Evolutionary conservation across 352 stramenopile species (phyloP), one percentile per base, ranked within the genome.

Genomic region (Phytophthora citrophthora): DNA sequence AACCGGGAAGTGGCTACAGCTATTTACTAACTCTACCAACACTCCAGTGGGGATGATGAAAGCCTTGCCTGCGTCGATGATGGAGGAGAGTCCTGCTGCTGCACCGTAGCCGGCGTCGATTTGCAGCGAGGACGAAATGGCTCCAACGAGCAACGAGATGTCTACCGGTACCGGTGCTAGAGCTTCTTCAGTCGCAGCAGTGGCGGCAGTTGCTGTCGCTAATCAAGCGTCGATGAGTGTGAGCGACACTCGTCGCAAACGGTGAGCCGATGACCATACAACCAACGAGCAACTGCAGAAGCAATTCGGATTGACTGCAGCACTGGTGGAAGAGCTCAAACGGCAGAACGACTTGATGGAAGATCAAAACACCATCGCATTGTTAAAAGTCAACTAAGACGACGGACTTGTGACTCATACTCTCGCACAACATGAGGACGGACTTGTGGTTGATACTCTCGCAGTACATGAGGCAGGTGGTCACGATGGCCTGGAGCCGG

Each of bases 1-100:
- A 91, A 93, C 46, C 79, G 79, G 53, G 84, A 93, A 86, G 32
- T 93, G 84, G 84, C 61, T 81, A 27, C 80, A 89, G 41, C 60
- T 90, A 24, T 79, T 89, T 7, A 67, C 77, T 15, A 88, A 73
- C 38, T 74, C 74, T 0, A 68, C 49, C 2, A 78, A 62, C 15
- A 51, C 69, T 3, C 61, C 75, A 1, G 45, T 70, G 8, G 9
- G 57, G 23, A 18, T 34, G n/a, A n/a, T n/a, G n/a, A n/a, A n/a
- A n/a, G n/a, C n/a, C n/a, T n/a, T n/a, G n/a, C n/a, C n/a, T n/a
- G n/a, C n/a, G n/a, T n/a, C n/a, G n/a, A n/a, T n/a, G 40, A 54
- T 45, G 7, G 48, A 41, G 23, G 60, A 60, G 15, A 38, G 24
- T 36, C 16, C 8, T 54, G n/a, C 52, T 51, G 36, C 16, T 60